These are phyloP conservation scores for Paspalum vaginatum DNA, from an alignment of 176 grass and related monocot species.

Conservation along the genomic window DNA sequence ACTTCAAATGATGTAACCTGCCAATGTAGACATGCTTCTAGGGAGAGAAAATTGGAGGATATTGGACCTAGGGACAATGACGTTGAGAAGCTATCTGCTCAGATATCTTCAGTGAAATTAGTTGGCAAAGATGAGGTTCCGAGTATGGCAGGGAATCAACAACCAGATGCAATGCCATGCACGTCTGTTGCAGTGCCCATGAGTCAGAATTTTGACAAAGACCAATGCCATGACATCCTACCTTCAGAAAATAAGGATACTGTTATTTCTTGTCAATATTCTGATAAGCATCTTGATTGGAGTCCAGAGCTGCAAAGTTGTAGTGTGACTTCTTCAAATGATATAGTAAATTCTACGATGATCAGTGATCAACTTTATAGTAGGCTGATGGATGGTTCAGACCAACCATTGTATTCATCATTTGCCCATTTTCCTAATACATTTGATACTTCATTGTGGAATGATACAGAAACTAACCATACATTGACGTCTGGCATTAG, in stretches of 20 bases:
- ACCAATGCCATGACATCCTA: slow-evolving; percentile 30
- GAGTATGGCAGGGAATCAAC: slow-evolving; percentile 28
- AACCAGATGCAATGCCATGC: slow-evolving; percentile 27
- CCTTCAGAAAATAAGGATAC: slow-evolving; percentile 39
- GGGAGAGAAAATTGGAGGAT: slow-evolving; percentile 27
- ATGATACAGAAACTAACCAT: slow-evolving; percentile 35
- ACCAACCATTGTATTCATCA: slow-evolving; percentile 30
- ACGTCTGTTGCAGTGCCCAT: slow-evolving; percentile 1
- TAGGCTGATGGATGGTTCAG: slow-evolving; percentile 36
- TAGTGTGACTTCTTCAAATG: slow-evolving; percentile 26
- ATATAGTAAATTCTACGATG: slow-evolving; percentile 33
- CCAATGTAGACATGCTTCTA: slow-evolving; percentile 32
- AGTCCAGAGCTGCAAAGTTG: slow-evolving; percentile 40
- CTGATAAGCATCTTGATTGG: slow-evolving; percentile 55
- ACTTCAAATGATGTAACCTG: slow-evolving; percentile 20
- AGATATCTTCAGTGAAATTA: slow-evolving; percentile 60
- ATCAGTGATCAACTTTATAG: slow-evolving; percentile 21
- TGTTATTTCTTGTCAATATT: slow-evolving; percentile 31
- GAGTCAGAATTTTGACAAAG: slow-evolving; percentile 26
- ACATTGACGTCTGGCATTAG: slow-evolving; percentile 15
- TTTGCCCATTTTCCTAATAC: slow-evolving; percentile 33
- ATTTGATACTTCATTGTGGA: slow-evolving; percentile 39
- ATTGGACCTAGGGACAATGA: slow-evolving; percentile 35
- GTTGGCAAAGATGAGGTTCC: slow-evolving; percentile 44
- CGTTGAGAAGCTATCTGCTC: slow-evolving; percentile 44